These are phyloP conservation scores for Ceratobasidium sp. DNA, from an alignment of 1,284 basidiomycete species.

Conservation along the genomic window DNA sequence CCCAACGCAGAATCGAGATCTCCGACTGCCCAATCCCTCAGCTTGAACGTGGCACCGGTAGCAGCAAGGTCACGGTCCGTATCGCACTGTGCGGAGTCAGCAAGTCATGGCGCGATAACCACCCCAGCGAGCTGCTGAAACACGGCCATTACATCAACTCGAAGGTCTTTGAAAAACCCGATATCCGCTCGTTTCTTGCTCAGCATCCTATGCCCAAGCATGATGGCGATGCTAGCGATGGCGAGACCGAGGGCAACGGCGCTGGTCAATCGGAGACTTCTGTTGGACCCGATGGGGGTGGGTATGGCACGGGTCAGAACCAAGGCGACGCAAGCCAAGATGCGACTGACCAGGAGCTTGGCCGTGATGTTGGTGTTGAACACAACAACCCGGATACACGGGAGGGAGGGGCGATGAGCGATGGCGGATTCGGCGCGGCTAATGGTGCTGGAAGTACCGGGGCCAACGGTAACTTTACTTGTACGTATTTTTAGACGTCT, in stretches of 20 bases:
- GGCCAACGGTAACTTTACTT: too few species aligned
- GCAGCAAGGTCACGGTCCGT: background rate
- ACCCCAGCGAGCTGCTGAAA: background rate
- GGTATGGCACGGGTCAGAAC: too few species aligned
- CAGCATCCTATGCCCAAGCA: background rate
- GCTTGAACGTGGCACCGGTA: conserved; percentile 18
- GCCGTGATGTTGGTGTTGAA: too few species aligned
- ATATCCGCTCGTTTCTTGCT: conserved; percentile 1
- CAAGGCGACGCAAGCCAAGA: too few species aligned
- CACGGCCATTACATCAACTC: background rate
- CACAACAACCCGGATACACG: too few species aligned
- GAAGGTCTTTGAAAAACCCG: background rate
- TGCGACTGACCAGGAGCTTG: too few species aligned
- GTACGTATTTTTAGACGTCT: too few species aligned
- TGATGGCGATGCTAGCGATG: too few species aligned
- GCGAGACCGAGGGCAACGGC: background rate
- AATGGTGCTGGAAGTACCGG: too few species aligned
- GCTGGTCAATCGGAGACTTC: background rate
- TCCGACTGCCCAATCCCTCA: conserved; percentile 8
- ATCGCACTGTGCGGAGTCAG: background rate
- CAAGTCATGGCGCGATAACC: background rate
- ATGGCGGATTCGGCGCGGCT: too few species aligned
- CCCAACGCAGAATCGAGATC: background rate
- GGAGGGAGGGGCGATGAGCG: too few species aligned
- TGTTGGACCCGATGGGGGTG: too few species aligned